Evolutionary conservation across 2,329 filamentous ascomycete genomes (phyloP), one percentile per base, ranked within the genome.

Genomic region (Colletotrichum liaoningense): DNA sequence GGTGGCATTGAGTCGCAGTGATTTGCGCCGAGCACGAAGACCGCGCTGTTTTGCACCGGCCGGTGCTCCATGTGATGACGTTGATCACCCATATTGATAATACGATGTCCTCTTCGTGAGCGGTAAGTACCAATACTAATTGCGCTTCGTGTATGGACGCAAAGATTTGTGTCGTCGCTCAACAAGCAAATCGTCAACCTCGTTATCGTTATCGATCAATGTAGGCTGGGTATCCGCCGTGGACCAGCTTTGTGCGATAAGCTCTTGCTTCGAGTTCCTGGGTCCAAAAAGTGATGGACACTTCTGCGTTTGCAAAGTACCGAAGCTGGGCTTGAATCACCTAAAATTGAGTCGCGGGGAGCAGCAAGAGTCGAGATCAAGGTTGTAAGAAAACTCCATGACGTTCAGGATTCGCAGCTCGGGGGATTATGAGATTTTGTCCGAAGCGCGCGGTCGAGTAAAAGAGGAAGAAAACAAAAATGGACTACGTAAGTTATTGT

Each of bases 21-120:
- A n/a, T 80, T 78, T 28, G 78, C 78, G 22, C 84, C 82, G 28
- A 88, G 82, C 11, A 88, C 79, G 54, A 87, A 86, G 28, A 88
- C 86, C 33, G 86, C 85, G 76, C 86, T 88, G 73, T 85, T 88
- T 77, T 88, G 87, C 26, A 88, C 84, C 4, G 83, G 85, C n/a
- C 82, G 82, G 68, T 84, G 82, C 69, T 84, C 80, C 38, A 38
- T 58, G 24, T 62, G 67, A 19, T 62, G 67, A 14, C 73, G 73
- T 28, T 58, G 69, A 26, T 75, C 73, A 30, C 69, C 73, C 74
- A 75, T 75, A 24, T 22, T 72, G 28, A 55, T 62, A 28, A 14
- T 14, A 26, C 12, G 4, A 16, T 38, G 28, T 52, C 42, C 19
- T 52, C 2, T 5, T 28, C 16, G 28, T 22, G 12, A 19, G 12